Conservation (phyloP, 2,329 filamentous ascomycete genomes). For the Passalora sequoiae region DNA sequence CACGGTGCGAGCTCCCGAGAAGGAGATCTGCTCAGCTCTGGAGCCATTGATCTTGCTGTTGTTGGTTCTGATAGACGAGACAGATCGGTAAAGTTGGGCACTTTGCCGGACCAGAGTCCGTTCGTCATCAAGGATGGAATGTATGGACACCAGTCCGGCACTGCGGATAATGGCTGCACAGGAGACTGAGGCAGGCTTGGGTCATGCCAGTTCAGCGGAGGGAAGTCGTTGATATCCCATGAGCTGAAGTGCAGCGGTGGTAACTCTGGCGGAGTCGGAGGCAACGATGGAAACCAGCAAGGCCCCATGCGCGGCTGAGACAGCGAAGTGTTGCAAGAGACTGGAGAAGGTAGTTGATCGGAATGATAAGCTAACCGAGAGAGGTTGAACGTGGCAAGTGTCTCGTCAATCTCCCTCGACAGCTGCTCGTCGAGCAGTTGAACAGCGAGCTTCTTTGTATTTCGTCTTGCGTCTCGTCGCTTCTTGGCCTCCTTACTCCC, state of each 20-base stretch:
- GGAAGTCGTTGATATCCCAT: slow-evolving; percentile 20
- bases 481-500: slow-evolving; percentile 30
- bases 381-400: slow-evolving; percentile 21
- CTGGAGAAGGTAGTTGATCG: slow-evolving; percentile 5
- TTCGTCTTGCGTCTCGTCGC: slow-evolving; percentile 29
- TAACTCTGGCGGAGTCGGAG: slow-evolving; percentile 23
- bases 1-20: slow-evolving; percentile 23
- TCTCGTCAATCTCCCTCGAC: slow-evolving; percentile 26
- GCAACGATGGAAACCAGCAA: neutral
- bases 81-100: slow-evolving; percentile 28
- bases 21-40: slow-evolving; percentile 2
- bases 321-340: slow-evolving; percentile 2
- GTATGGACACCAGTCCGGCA: slow-evolving; percentile 28
- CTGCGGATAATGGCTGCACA: slow-evolving; percentile 8
- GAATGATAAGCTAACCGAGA: slow-evolving; percentile 4
- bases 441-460: slow-evolving; percentile 25
- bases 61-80: slow-evolving; percentile 25
- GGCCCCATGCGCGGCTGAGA: slow-evolving; percentile 1
- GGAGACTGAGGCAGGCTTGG: slow-evolving; percentile 9
- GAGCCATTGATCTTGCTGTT: neutral
- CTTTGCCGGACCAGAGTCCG: slow-evolving; percentile 18
- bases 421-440: slow-evolving; percentile 30
- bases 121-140: slow-evolving; percentile 25
- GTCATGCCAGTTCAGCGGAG: slow-evolving; percentile 12
- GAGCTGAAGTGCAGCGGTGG: slow-evolving; percentile 22